Base-by-base conservation (phyloP, 192 early-diverging fungal genomes). In the Linderina pennispora region DNA sequence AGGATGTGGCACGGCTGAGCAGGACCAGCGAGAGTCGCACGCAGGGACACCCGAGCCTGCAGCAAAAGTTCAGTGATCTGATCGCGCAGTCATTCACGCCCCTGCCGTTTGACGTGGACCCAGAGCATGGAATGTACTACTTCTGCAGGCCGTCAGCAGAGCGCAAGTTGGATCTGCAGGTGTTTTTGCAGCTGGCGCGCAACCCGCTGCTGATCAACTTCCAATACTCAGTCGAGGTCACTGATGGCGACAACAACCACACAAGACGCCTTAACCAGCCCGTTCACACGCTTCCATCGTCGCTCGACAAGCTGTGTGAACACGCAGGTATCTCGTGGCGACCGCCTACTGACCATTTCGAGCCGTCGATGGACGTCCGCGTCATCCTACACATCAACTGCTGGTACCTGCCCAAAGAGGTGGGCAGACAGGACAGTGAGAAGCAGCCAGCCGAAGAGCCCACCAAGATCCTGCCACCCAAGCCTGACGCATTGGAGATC, bases 301-400 rank as follows among this genome's bases (percentile, higher is more conserved):
- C 70, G 25, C 48, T 74, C 33, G 62, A 57, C 40, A 40, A 46
- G 18, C 43, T 74, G 32, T 65, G 62, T 54, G 64, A 65, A 48
- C 62, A 74, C 31, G 58, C 63, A 9, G 43, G 40, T 24, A 62
- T 66, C 14, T 45, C 58, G 16, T 66, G 63, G 63, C 58, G 70
- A 11, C 63, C 62, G 23, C 62, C 70, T 3, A 66, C 50, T 0
- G 63, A 74, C 36, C 62, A 66, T 40, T 74, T 74, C 62, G 70
- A 66, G 44, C 55, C 70, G 10, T 47, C 61, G 44, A 25, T 51
- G 32, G 52, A 50, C 21, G 64, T 74, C 28, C 62, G 64, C 9
- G 70, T 62, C 19, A 66, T 66, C 18, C 18, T 74, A 32, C 70
- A 74, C 28, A 57, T 74, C 21, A 66, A 66, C 64, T 74, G 64